Conservation (phyloP, 2,329 filamentous ascomycete genomes). For the Aspergillus puulaauensis region DNA sequence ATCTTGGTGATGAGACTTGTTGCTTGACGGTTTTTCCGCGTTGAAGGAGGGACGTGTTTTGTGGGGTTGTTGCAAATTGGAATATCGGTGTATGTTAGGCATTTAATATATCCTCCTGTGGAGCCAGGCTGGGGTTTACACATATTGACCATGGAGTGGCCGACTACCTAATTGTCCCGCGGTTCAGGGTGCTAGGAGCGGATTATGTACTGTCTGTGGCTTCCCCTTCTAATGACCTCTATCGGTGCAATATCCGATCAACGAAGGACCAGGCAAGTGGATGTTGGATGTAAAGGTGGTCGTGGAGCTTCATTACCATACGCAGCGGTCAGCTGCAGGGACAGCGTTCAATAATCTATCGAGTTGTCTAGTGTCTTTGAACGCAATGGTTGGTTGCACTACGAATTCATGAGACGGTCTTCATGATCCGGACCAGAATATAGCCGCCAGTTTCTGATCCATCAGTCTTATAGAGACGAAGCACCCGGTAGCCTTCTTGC, state of each 20-base stretch:
- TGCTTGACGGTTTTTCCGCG: no score
- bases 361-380: background rate
- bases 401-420: constrained; percentile 36
- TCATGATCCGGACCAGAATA: constrained; percentile 72
- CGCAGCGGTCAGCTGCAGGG: background rate
- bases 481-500: constrained; percentile 70
- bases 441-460: constrained; percentile 66
- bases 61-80: no score
- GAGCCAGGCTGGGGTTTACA: no score
- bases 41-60: no score
- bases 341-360: background rate
- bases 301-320: background rate
- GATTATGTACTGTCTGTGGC: no score
- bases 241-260: no score
- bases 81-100: no score
- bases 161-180: no score
- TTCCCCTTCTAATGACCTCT: background rate
- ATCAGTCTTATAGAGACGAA: constrained; percentile 70
- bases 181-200: no score
- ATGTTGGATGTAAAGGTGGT: background rate
- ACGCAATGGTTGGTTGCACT: background rate
- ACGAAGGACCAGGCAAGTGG: background rate
- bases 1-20: no score
- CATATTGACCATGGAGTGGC: no score
- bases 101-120: no score